Conservation (phyloP, 192 early-diverging fungal species). For the Tieghemiomyces parasiticus region DNA sequence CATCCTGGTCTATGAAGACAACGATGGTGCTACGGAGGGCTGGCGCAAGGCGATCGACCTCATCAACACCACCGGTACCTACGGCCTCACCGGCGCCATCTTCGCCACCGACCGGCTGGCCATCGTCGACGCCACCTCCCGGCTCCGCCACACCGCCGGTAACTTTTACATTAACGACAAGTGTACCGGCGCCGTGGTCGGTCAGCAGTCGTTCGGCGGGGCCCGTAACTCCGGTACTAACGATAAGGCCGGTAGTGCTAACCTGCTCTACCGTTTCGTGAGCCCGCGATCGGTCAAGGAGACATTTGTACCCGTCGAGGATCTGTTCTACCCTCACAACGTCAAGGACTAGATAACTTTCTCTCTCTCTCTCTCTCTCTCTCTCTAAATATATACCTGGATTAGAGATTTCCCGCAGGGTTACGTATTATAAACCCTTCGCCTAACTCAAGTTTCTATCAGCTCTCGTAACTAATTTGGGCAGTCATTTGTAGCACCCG, state of each 20-base stretch:
- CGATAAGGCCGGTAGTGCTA: constrained; percentile 89
- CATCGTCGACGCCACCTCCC: constrained; percentile 51
- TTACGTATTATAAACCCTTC: too few relatives aligned
- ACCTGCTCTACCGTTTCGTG: constrained; percentile 70
- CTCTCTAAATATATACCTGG: too few relatives aligned
- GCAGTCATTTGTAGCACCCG: too few relatives aligned
- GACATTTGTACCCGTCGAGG: constrained; percentile 68
- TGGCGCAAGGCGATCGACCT: constrained; percentile 60
- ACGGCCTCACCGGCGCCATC: constrained; percentile 81
- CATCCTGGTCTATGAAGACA: constrained; percentile 75
- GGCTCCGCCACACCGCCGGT: constrained; percentile 76
- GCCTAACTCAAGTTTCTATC: too few relatives aligned
- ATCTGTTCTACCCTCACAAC: constrained; percentile 85
- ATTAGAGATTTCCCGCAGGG: too few relatives aligned
- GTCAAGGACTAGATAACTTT: constrained; percentile 9
- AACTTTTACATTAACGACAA: constrained; percentile 99
- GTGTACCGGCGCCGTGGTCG: constrained; percentile 92
- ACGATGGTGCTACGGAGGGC: too few relatives aligned
- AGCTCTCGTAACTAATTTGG: too few relatives aligned
- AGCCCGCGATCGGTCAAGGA: constrained; percentile 94
- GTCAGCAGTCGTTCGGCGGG: constrained; percentile 97
- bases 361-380: neutral
- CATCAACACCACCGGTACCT: constrained; percentile 60
- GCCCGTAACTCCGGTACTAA: constrained; percentile 91
- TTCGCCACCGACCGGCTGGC: constrained; percentile 82